Conservation (phyloP, 176 grass and related monocot genomes). For the Carex cristatella region DNA sequence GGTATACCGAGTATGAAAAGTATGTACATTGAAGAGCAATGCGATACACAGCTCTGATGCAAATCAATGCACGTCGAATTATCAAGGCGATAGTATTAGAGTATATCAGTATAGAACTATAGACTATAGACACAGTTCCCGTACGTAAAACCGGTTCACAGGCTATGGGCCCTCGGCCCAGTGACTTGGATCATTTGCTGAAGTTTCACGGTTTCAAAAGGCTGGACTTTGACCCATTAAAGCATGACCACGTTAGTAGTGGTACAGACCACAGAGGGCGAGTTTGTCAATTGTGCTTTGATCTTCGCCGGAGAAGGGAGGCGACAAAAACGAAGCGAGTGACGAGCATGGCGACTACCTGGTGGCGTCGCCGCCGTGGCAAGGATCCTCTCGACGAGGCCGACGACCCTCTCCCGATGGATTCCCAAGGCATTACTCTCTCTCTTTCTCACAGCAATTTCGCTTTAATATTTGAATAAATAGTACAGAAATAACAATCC, state of each 20-base stretch:
- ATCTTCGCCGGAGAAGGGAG: not conserved
- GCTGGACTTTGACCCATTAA: not conserved
- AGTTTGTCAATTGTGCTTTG: not conserved
- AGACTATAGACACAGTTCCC: not conserved
- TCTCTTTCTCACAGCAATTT: not conserved
- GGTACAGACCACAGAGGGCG: not conserved
- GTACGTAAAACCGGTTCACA: not conserved
- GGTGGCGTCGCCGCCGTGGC: slow-evolving; percentile 51
- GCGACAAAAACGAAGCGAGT: not conserved
- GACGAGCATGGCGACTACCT: slow-evolving; percentile 33
- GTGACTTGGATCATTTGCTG: not conserved
- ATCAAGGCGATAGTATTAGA: not conserved
- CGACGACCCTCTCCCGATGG: slow-evolving; percentile 57
- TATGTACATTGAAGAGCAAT: not conserved
- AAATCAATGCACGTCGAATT: not conserved
- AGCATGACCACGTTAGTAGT: not conserved
- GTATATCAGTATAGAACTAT: too few relatives aligned
- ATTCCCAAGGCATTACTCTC: slow-evolving; percentile 50
- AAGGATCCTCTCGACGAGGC: slow-evolving; percentile 22
- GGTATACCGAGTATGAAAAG: not conserved
- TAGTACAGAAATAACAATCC: not conserved
- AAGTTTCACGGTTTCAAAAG: not conserved
- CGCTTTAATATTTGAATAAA: not conserved
- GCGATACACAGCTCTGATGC: not conserved
- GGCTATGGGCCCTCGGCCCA: not conserved